Evolutionary conservation across 139 green algal genomes (phyloP).

Genomic region (Ettlia oleoabundans): DNA sequence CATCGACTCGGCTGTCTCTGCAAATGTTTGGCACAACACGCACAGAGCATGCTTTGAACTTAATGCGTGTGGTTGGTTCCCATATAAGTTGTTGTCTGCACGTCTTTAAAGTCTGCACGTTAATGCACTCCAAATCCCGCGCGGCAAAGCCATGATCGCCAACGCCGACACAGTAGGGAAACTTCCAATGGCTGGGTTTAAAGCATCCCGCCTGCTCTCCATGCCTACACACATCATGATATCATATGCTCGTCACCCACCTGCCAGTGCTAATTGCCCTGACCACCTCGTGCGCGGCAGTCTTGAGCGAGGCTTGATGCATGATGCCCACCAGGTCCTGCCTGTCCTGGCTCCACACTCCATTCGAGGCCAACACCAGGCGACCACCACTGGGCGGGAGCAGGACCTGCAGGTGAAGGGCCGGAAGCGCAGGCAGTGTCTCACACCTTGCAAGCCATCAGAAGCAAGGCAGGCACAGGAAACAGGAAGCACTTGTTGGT

Average conservation of each 20-base stretch:
- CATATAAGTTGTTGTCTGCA: too few relatives aligned
- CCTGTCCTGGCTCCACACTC: constrained; percentile 86
- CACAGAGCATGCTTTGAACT: too few relatives aligned
- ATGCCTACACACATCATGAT: too few relatives aligned
- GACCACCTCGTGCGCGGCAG: constrained; percentile 21
- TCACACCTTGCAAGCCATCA: background rate
- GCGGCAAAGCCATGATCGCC: too few relatives aligned
- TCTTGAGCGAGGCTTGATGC: background rate
- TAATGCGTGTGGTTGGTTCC: too few relatives aligned
- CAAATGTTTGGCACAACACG: too few relatives aligned
- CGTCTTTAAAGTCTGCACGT: too few relatives aligned
- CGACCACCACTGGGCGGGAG: constrained; percentile 66
- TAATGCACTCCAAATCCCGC: too few relatives aligned
- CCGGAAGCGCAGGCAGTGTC: background rate
- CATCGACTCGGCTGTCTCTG: constrained; percentile 81
- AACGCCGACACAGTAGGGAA: too few relatives aligned
- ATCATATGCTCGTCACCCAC: background rate
- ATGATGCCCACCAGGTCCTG: constrained; percentile 34
- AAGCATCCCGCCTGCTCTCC: too few relatives aligned
- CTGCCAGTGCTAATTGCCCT: constrained; percentile 26
- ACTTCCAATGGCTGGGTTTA: too few relatives aligned
- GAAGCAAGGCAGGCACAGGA: background rate
- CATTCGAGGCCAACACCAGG: constrained; percentile 83
- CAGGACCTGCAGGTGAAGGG: constrained; percentile 32
- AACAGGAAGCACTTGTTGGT: too few relatives aligned